Evolutionary conservation across 2,329 filamentous ascomycete species (phyloP), one percentile per base, ranked within the genome.

Genomic region (Colletotrichum karsti): DNA sequence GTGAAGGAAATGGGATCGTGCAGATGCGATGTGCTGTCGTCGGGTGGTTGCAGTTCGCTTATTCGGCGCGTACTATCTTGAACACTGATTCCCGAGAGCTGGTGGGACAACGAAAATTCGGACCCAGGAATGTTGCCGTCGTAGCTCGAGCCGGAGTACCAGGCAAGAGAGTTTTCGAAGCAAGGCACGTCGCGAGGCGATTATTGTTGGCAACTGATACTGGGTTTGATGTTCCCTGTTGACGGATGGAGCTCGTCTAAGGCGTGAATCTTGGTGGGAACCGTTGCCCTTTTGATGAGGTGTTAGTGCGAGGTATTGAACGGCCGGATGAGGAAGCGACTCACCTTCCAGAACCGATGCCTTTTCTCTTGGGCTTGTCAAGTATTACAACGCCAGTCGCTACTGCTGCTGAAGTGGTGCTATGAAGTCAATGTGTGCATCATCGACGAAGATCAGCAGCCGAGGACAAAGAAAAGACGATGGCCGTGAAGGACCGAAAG

Each of bases 361-460:
- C 39, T 37, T 35, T n/a, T 20, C 22, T 20, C 37, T 44, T 15
- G 6, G 35, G 12, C 20, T 15, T 37, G 13, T 35, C 12, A 22
- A 62, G 22, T 15, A 35, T 33, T n/a, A 22, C 13, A 28, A 56
- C 15, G 10, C 28, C 33, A 37, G 48, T 48, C 48, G 22, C 37
- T 35, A 46, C 26, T 15, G n/a, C n/a, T 15, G 18, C 15, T 54
- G 20, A 46, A 37, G 46, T 33, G 13, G 3, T 39, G 37, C 59
- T 48, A 48, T 65, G 60, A 65, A 54, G 41, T 68, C 60, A 68
- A 65, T 53, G 22, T 59, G 33, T 59, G 46, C 62, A 68, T 68
- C 53, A 65, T 59, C 35, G 24, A 39, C 26, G 37, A 20, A 35
- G 65, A 68, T 68, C 65, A 65, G 46, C 54, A 22, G 26, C 12